These are phyloP conservation scores for Candida labiduridarum DNA, from an alignment of 1,139 yeast genomes.

Conservation along the genomic window DNA sequence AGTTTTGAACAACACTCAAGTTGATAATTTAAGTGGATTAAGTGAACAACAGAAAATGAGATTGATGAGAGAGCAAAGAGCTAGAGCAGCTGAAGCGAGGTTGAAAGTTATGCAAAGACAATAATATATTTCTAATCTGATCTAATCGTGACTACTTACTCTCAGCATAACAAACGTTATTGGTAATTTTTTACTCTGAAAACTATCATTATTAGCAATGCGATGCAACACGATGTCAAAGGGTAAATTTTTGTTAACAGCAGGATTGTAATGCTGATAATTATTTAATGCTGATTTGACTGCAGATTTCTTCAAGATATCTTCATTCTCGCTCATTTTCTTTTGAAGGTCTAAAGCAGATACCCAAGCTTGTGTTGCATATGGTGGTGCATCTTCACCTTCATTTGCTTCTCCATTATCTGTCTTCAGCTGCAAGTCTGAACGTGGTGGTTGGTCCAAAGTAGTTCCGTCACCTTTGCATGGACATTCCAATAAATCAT, in stretches of 20 bases:
- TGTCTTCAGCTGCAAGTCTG: constrained; percentile 16
- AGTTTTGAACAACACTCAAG: constrained; percentile 21
- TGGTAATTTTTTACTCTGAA: constrained; percentile 7
- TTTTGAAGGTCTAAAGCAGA: constrained; percentile 40
- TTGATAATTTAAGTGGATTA: constrained; percentile 35
- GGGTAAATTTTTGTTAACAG: constrained; percentile 6
- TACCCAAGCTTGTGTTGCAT: constrained; percentile 35
- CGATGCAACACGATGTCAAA: constrained; percentile 15
- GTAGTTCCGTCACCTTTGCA: constrained; percentile 50
- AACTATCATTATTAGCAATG: constrained; percentile 10
- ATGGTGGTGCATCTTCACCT: constrained; percentile 9
- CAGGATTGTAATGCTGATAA: constrained; percentile 63
- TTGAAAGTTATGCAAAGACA: constrained; percentile 27
- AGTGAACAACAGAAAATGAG: constrained; percentile 71
- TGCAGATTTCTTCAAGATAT: constrained; percentile 34
- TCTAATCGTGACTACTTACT: constrained; percentile 3
- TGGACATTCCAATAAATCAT: constrained; percentile 75
- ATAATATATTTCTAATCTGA: neutral
- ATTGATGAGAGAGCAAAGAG: constrained; percentile 90
- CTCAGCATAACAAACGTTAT: constrained; percentile 15
- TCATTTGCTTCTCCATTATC: constrained; percentile 15
- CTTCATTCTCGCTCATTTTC: constrained; percentile 17
- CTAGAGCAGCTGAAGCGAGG: constrained; percentile 96
- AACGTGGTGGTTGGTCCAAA: constrained; percentile 1
- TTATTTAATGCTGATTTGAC: constrained; percentile 62